Evolutionary conservation across 352 stramenopile species (phyloP).

Genomic region (Phytopythium oedochilum): DNA sequence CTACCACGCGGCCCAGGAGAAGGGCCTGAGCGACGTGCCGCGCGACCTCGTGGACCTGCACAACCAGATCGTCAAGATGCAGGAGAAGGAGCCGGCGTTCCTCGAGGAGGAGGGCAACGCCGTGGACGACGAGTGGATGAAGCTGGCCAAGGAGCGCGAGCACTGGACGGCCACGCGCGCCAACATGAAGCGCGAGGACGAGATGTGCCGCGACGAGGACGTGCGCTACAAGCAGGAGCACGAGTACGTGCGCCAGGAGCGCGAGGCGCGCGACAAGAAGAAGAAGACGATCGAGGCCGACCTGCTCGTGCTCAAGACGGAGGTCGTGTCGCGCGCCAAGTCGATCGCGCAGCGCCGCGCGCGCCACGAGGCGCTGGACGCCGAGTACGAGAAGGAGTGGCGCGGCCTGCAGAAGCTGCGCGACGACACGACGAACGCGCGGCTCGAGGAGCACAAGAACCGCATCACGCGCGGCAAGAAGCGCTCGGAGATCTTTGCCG

Average conservation of each 20-base stretch:
- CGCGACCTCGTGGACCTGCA: constrained; percentile 73
- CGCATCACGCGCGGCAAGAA: constrained; percentile 79
- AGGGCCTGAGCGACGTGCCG: constrained; percentile 42
- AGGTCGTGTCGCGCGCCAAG: constrained; percentile 65
- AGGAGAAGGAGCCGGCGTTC: constrained; percentile 73
- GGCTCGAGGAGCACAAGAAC: constrained; percentile 60
- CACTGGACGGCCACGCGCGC: constrained; percentile 85
- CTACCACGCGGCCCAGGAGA: constrained; percentile 49
- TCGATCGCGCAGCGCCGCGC: constrained; percentile 71
- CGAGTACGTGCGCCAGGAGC: constrained; percentile 72
- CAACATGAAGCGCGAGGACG: constrained; percentile 88
- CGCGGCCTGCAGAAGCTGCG: constrained; percentile 63
- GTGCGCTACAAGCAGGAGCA: constrained; percentile 82
- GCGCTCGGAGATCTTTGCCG: constrained; percentile 75
- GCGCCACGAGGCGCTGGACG: constrained; percentile 69
- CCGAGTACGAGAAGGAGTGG: constrained; percentile 86
- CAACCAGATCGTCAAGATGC: constrained; percentile 74
- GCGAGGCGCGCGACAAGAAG: constrained; percentile 79
- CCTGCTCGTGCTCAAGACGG: constrained; percentile 68
- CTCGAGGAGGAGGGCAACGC: constrained; percentile 80
- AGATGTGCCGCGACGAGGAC: constrained; percentile 85
- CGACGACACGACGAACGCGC: constrained; percentile 52
- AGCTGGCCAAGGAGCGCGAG: constrained; percentile 85
- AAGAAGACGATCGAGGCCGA: constrained; percentile 78
- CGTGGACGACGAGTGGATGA: constrained; percentile 87